Conservation (phyloP, 139 green algal species). For the Chara braunii region DNA sequence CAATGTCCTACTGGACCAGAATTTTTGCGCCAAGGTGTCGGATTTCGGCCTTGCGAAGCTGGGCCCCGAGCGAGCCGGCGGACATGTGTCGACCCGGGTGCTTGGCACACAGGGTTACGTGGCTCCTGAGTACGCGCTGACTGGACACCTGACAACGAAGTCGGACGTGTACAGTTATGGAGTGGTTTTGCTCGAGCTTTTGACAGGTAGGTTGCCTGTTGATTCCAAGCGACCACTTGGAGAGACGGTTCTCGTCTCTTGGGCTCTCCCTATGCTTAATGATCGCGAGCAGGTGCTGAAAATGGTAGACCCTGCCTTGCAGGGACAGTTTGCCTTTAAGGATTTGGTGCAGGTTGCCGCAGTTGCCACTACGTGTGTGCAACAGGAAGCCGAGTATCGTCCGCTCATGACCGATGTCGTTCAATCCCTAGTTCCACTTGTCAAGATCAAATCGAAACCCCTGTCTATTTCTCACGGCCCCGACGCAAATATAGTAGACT, state of each 20-base stretch:
- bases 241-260: too few relatives aligned
- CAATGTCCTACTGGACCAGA: constrained; percentile 52
- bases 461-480: too few relatives aligned
- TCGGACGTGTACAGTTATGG: constrained; percentile 35
- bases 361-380: neutral
- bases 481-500: too few relatives aligned
- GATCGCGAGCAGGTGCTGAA: neutral
- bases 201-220: too few relatives aligned
- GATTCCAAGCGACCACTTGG: too few relatives aligned
- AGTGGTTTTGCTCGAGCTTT: constrained; percentile 20
- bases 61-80: neutral
- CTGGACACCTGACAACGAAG: constrained; percentile 24
- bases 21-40: constrained; percentile 42
- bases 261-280: neutral
- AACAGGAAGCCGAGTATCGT: neutral
- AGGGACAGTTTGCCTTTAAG: neutral
- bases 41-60: constrained; percentile 53
- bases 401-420: neutral
- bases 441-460: too few relatives aligned
- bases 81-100: constrained; percentile 27
- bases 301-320: neutral
- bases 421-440: neutral
- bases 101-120: constrained; percentile 53
- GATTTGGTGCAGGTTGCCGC: neutral
- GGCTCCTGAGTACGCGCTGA: constrained; percentile 51